A percentile compares a stretch with the other conserved stretches of the same genome.
phyloP scores from a whole-genome alignment of 1,284 basidiomycete species.

The Bjerkandera adusta region DNA sequence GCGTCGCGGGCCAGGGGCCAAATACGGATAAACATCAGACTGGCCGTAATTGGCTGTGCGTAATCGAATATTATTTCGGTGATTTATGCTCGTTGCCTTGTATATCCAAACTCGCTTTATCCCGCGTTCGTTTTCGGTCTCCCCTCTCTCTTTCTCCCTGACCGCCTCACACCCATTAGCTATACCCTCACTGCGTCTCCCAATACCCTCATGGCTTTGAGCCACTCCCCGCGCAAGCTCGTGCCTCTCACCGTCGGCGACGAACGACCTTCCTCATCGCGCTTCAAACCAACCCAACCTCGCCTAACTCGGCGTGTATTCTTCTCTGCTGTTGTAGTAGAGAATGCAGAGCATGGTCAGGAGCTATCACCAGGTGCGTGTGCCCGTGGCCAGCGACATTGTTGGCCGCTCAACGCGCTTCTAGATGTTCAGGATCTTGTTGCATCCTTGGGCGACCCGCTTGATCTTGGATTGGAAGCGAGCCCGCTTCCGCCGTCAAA shows the following conservation, averaged over 20 bases:
- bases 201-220: slow-evolving; percentile 16
- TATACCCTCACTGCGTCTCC: background rate
- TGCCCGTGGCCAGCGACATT: background rate
- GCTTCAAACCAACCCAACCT: slow-evolving; percentile 28
- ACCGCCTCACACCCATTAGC: background rate
- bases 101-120: background rate
- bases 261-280: slow-evolving; percentile 42
- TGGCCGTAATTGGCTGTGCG: slow-evolving; percentile 2
- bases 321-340: slow-evolving; percentile 80
- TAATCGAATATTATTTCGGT: slow-evolving; percentile 1
- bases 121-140: background rate
- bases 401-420: background rate
- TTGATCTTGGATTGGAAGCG: slow-evolving; percentile 43
- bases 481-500: slow-evolving; percentile 40
- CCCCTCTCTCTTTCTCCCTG: background rate
- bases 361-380: slow-evolving; percentile 65
- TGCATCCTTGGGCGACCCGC: slow-evolving; percentile 66
- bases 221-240: slow-evolving; percentile 57
- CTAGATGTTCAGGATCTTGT: slow-evolving; percentile 79
- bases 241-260: slow-evolving; percentile 68
- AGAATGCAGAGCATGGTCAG: slow-evolving; percentile 66
- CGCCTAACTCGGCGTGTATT: slow-evolving; percentile 68
- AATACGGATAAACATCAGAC: slow-evolving; percentile 13
- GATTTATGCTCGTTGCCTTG: background rate
- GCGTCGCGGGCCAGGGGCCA: slow-evolving; percentile 2